Percentiles rank a stretch among this genome's conserved stretches.
phyloP scores from a whole-genome alignment of 129 eudicot species.

The Centrapalus pauciflorus region DNA sequence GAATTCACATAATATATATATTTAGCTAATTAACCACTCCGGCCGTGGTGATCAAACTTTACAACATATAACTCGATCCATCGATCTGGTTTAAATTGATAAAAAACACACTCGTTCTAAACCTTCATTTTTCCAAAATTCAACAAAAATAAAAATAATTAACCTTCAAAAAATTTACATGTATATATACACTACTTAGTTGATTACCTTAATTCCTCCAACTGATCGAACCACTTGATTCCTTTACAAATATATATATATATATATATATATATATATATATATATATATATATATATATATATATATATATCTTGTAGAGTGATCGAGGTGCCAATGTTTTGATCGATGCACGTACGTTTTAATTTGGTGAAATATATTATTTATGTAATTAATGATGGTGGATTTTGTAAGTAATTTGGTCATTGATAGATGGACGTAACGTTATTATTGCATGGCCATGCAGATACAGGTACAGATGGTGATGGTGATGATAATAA shows the following conservation, averaged over 20 bases:
- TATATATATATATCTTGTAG: neutral
- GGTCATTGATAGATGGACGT: slow-evolving; percentile 34
- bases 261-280: no score
- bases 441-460: slow-evolving; percentile 57
- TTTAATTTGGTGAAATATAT: slow-evolving; percentile 4
- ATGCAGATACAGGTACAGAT: no score
- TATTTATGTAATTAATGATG: slow-evolving; percentile 33
- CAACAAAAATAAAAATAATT: slow-evolving; percentile 12
- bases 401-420: slow-evolving; percentile 29
- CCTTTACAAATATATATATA: slow-evolving; percentile 3
- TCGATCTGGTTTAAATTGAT: slow-evolving; percentile 30
- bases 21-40: no score
- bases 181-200: neutral
- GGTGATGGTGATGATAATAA: no score
- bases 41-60: slow-evolving; percentile 20
- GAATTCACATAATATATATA: no score
- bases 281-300: no score
- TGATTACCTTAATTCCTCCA: neutral
- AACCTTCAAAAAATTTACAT: no score
- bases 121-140: slow-evolving; percentile 26
- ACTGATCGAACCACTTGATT: slow-evolving; percentile 1
- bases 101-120: slow-evolving; percentile 9
- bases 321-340: neutral
- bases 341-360: slow-evolving; percentile 22
- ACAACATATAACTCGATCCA: slow-evolving; percentile 36